A percentile compares a stretch with the other conserved stretches of the same genome.
These are phyloP conservation scores for Cordyceps cicadae DNA, from an alignment of 2,329 filamentous ascomycete genomes.

Conservation along the genomic window DNA sequence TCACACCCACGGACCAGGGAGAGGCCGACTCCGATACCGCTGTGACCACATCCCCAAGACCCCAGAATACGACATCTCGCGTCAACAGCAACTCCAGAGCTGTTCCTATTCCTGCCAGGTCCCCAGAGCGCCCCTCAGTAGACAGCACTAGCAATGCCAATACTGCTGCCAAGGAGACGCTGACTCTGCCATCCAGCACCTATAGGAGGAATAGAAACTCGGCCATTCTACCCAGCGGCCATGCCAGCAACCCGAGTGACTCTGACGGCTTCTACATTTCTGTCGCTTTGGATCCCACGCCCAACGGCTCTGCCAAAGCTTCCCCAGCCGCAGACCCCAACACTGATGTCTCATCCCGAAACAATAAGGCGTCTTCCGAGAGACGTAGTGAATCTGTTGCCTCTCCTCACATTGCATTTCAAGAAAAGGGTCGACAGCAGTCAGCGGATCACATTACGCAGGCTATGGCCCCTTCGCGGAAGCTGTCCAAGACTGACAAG, in stretches of 20 bases:
- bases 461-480: conserved; percentile 40
- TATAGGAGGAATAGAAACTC: conserved; percentile 76
- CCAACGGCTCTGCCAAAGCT: conserved; percentile 46
- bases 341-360: conserved; percentile 43
- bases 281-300: conserved; percentile 60
- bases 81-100: conserved; percentile 44
- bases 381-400: conserved; percentile 41
- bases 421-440: conserved; percentile 62
- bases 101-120: conserved; percentile 44
- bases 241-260: conserved; percentile 38
- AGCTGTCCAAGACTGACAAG: conserved; percentile 37
- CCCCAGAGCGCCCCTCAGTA: conserved; percentile 43
- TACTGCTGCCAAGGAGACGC: conserved; percentile 42
- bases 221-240: conserved; percentile 44
- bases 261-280: conserved; percentile 69
- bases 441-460: conserved; percentile 52
- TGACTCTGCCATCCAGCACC: conserved; percentile 64
- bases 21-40: conserved; percentile 58
- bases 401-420: conserved; percentile 82
- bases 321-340: conserved; percentile 41
- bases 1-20: conserved; percentile 51
- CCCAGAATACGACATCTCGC: conserved; percentile 37
- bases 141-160: neutral
- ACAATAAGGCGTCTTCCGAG: conserved; percentile 45
- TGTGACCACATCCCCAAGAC: conserved; percentile 60